Evolutionary conservation across 2,329 filamentous ascomycete species (phyloP), one percentile per base, ranked within the genome.

Genomic region (Ophiostoma ulmi): DNA sequence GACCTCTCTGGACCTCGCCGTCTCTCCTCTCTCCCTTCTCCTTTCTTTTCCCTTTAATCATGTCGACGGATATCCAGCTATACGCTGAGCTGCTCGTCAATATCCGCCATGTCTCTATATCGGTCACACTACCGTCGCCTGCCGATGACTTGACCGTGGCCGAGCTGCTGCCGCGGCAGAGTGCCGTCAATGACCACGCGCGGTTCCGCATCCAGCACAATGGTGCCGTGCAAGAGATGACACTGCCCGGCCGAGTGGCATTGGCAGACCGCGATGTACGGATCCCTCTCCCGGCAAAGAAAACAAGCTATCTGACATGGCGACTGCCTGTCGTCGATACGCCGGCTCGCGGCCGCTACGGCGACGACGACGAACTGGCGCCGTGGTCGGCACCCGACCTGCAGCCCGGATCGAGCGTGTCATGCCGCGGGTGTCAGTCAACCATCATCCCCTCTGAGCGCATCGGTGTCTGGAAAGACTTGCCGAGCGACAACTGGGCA

Each of bases 401-500:
- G 44, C 70, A 75, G 17, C 35, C 75, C 3, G 80, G 76, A 1
- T 38, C 82, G 48, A 71, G 77, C 20, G 76, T 90, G 75, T 70
- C 74, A 38, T 84, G 84, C 75, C 79, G 83, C 71, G 69, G 74
- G 73, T 84, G 83, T 78, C 68, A 73, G 64, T 72, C 77, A 20
- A 72, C 69, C 1, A 72, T 87, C 22, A 79, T 87, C 14, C 58
- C 75, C 0, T 70, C 75, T 3, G 80, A 78, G 8, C 75, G 69
- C 3, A 81, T 87, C 8, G 80, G 79, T 55, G 79, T 81, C 52
- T 99, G 95, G 94, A 97, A 94, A 80, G 93, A 99, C 77, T 82
- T 99, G 22, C 95, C 95, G 0, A 97, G 93, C 77, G 93, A 97
- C 76, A 94, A 97, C 77, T 99, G 95, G 95, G 96, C 95, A 0